Evolutionary conservation across 331 rosid genomes (phyloP), one percentile per base, ranked within the genome.

Genomic region (Dryas integrifolia): DNA sequence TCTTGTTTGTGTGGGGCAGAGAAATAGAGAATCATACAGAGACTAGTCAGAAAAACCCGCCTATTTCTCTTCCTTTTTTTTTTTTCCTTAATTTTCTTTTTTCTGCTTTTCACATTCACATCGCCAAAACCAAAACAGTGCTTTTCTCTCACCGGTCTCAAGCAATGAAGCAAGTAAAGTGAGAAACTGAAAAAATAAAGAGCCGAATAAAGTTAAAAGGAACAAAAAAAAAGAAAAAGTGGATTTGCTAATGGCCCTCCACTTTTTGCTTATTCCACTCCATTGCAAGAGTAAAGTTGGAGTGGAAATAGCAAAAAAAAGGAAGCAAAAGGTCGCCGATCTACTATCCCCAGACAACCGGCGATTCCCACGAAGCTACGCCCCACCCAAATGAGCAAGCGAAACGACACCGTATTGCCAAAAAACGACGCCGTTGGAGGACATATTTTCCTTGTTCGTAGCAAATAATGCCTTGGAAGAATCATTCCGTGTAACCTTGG

Each of bases 91-190:
- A 5, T 66, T 18, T 11, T 46, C 8, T 21, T 67, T 61, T 18
- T 67, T 24, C 43, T 12, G 61, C 30, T 7, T 80, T 70, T 71
- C 67, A 13, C 82, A 71, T 84, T 67, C 79, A 30, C 63, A 45
- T 67, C 66, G 69, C n/a, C 81, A 84, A 79, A 83, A 74, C 81
- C 86, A 79, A 83, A 74, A 72, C 83, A 65, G 18, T 72, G 16
- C 78, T 78, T 72, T 78, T 69, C 62, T 77, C 80, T 68, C 77
- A 61, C 69, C 64, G 18, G 70, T 73, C 79, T 65, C 72, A 4
- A 46, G 43, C 76, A 43, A 44, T 65, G 69, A 4, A 46, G 43
- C 76, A 43, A 44, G 61, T 66, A 70, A 81, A 65, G 63, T 73
- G 2, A 21, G 47, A 50, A 58, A 52, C n/a, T 70, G 65, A 0